These are phyloP conservation scores for Cairneyella variabilis DNA, from an alignment of 495 filamentous ascomycete species.

Conservation along the genomic window DNA sequence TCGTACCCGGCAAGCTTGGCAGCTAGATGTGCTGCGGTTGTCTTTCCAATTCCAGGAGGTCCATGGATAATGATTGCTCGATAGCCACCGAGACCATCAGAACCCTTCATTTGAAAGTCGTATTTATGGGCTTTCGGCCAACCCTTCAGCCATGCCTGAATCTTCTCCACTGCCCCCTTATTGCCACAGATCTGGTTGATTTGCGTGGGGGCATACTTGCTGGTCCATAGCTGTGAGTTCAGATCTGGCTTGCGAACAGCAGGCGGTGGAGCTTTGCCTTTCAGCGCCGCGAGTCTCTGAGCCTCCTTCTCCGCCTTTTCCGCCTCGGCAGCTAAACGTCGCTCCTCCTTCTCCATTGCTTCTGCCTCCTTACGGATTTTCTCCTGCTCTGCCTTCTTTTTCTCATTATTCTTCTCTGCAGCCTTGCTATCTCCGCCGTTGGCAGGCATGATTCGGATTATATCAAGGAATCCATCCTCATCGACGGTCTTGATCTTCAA, in stretches of 20 bases:
- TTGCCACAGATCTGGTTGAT: constrained; percentile 93
- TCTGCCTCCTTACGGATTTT: constrained; percentile 72
- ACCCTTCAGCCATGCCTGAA: constrained; percentile 79
- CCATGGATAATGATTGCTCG: constrained; percentile 91
- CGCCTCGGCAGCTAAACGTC: constrained; percentile 45
- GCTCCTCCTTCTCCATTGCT: constrained; percentile 72
- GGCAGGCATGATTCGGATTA: constrained; percentile 79
- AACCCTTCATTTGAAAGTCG: constrained; percentile 72
- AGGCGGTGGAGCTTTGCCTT: constrained; percentile 28
- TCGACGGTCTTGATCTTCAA: constrained; percentile 83
- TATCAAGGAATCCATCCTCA: constrained; percentile 84
- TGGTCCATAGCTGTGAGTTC: constrained; percentile 78
- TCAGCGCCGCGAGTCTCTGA: constrained; percentile 35
- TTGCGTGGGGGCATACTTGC: constrained; percentile 85
- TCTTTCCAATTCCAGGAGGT: constrained; percentile 96
- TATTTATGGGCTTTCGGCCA: constrained; percentile 73
- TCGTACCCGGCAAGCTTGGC: constrained; percentile 93
- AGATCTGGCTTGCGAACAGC: constrained; percentile 25
- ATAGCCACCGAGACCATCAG: constrained; percentile 73
- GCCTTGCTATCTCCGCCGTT: constrained; percentile 84
- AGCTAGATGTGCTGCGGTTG: constrained; percentile 91
- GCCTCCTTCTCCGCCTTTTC: constrained; percentile 46
- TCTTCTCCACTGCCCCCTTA: constrained; percentile 82
- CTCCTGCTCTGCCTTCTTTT: constrained; percentile 75
- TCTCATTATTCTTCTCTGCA: constrained; percentile 77